Evolutionary conservation across 345 rosid species (phyloP).

Genomic region (Populus deltoides): DNA sequence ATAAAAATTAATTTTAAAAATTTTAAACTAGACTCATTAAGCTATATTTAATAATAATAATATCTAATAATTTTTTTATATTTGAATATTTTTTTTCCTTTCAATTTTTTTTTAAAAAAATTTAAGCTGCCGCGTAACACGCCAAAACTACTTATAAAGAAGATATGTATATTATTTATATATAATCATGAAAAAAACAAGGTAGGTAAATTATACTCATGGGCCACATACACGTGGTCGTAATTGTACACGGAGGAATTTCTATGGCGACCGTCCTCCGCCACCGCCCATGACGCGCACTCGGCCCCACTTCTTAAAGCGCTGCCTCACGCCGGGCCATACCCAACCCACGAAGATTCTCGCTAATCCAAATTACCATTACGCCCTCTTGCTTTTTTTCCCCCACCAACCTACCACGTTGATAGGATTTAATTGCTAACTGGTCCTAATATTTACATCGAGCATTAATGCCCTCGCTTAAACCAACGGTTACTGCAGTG

Average conservation of each 20-base stretch:
- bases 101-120: too few relatives aligned
- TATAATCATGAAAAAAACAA: background rate
- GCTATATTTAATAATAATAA: too few relatives aligned
- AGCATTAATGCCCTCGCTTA: background rate
- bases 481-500: background rate
- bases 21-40: too few relatives aligned
- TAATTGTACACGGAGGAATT: background rate
- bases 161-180: background rate
- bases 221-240: conserved; percentile 17
- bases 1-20: too few relatives aligned
- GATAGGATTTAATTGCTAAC: background rate
- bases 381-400: background rate
- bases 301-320: background rate
- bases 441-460: background rate
- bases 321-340: conserved; percentile 16
- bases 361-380: background rate
- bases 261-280: conserved; percentile 16
- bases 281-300: conserved; percentile 25
- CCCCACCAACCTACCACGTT: background rate
- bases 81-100: too few relatives aligned
- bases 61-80: too few relatives aligned
- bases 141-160: background rate
- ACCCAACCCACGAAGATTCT: background rate
- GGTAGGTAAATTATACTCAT: background rate
- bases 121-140: too few relatives aligned